Percentiles rank a stretch among this genome's conserved stretches.
phyloP scores from a whole-genome alignment of 2,329 filamentous ascomycete genomes.

The Ceratocystis eucalypticola region DNA sequence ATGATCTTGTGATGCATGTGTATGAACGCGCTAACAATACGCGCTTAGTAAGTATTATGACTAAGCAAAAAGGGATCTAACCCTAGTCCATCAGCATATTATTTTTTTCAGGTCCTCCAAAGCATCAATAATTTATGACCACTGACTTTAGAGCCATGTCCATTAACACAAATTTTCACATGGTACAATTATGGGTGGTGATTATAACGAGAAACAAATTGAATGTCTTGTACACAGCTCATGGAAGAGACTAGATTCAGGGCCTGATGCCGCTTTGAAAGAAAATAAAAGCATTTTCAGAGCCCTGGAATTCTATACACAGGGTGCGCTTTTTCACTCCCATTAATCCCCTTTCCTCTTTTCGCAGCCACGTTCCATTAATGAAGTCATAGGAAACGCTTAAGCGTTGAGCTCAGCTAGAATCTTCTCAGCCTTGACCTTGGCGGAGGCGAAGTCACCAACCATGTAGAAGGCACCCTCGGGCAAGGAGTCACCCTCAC shows the following conservation, averaged over 20 bases:
- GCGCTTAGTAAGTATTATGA: neutral
- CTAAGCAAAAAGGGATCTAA: neutral
- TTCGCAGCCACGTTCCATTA: constrained; percentile 12
- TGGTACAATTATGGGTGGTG: constrained; percentile 20
- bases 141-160: neutral
- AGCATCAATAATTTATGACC: neutral
- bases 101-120: neutral
- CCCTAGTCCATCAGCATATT: neutral
- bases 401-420: constrained; percentile 65
- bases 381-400: constrained; percentile 22
- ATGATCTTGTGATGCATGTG: neutral
- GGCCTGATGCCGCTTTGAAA: neutral
- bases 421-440: constrained; percentile 99
- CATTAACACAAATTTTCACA: constrained; percentile 24
- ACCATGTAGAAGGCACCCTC: constrained; percentile 98
- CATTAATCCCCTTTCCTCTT: constrained; percentile 18
- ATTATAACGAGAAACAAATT: constrained; percentile 31
- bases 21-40: neutral
- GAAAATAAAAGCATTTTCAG: neutral
- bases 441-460: constrained; percentile 84
- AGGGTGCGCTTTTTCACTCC: constrained; percentile 17
- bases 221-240: constrained; percentile 49
- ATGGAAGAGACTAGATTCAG: constrained; percentile 36
- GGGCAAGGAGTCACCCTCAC: constrained; percentile 90
- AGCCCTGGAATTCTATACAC: constrained; percentile 15